A percentile compares a stretch with the other conserved stretches of the same genome.
Conservation (phyloP, 2,329 filamentous ascomycete genomes). For the Diaporthe citrichinensis region DNA sequence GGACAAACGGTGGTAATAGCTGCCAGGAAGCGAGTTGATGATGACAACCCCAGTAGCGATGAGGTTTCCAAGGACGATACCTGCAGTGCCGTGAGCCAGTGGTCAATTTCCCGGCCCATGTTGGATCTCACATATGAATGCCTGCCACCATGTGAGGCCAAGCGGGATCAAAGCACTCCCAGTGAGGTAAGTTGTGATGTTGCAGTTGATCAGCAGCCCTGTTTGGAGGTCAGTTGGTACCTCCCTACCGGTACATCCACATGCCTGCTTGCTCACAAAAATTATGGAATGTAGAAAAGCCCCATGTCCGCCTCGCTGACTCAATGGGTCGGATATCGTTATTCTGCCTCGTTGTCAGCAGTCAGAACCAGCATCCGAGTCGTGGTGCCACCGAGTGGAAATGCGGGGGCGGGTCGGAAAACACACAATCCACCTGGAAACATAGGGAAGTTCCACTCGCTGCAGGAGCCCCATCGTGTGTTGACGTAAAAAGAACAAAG, state of each 20-base stretch:
- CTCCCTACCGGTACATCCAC: neutral
- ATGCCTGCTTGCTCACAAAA: constrained; percentile 47
- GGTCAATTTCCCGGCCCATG: constrained; percentile 41
- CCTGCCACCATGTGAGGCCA: constrained; percentile 59
- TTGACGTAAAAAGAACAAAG: neutral
- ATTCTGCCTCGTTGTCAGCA: constrained; percentile 51
- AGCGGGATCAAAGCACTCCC: constrained; percentile 58
- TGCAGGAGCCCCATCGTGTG: neutral
- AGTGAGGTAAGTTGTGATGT: constrained; percentile 57
- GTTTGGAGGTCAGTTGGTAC: neutral
- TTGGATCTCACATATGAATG: constrained; percentile 52
- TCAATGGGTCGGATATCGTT: constrained; percentile 66
- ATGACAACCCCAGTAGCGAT: constrained; percentile 57
- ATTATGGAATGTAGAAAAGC: constrained; percentile 58
- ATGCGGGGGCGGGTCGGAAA: neutral
- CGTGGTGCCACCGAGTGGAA: neutral
- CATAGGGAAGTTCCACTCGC: neutral
- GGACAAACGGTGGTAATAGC: constrained; percentile 57
- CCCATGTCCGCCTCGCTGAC: constrained; percentile 58
- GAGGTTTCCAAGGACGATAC: constrained; percentile 55
- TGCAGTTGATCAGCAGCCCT: constrained; percentile 62
- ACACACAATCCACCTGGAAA: constrained; percentile 13
- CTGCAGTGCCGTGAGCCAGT: neutral
- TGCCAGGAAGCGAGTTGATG: constrained; percentile 59
- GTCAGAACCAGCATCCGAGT: neutral